These are phyloP conservation scores for Bruguiera sexangula DNA, from an alignment of 345 rosid genomes.

Conservation along the genomic window DNA sequence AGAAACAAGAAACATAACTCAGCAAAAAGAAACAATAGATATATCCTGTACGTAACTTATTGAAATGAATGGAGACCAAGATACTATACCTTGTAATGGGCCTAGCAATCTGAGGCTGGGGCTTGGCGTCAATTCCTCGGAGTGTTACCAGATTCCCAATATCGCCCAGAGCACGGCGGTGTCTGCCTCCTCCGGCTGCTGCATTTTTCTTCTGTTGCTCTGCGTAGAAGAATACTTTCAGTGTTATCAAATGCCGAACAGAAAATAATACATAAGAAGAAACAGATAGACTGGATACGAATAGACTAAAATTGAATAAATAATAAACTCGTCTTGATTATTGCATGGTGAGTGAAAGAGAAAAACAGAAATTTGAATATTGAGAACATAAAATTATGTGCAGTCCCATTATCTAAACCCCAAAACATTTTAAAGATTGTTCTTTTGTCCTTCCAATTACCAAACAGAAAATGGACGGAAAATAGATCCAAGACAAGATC, in stretches of 20 bases:
- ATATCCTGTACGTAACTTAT: neutral
- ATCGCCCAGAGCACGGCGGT: constrained; percentile 77
- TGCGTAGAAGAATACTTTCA: neutral
- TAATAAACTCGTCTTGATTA: no score
- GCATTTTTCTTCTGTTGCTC: constrained; percentile 55
- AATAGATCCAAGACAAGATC: neutral
- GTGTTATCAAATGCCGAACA: no score
- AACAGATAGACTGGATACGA: no score
- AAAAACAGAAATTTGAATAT: no score
- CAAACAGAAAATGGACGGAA: constrained; percentile 2
- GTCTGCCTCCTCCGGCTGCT: constrained; percentile 50
- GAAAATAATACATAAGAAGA: no score
- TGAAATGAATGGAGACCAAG: neutral
- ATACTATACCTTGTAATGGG: constrained; percentile 79
- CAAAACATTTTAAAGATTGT: neutral
- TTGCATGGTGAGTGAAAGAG: no score
- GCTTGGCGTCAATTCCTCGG: constrained; percentile 47
- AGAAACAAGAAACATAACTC: constrained; percentile 10
- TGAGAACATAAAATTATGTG: no score
- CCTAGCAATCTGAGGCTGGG: constrained; percentile 47
- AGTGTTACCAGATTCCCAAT: constrained; percentile 70
- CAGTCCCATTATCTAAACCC: no score
- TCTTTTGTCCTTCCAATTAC: neutral
- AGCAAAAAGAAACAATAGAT: neutral
- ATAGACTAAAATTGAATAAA: no score